Evolutionary conservation across 257 asterid species (phyloP).

Genomic region (Sherardia arvensis): DNA sequence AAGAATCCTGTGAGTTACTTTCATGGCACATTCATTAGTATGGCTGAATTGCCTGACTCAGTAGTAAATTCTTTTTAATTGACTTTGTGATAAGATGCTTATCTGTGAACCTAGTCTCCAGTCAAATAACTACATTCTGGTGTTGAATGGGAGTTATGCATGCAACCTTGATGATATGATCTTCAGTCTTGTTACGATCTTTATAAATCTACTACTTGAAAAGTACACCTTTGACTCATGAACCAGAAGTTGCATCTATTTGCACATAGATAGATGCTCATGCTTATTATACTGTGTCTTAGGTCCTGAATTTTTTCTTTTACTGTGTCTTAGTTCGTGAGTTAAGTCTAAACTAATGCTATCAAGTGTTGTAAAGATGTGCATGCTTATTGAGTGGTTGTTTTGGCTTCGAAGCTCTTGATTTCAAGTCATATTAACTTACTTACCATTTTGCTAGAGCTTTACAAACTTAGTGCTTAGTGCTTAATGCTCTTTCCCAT

Average conservation of each 20-base stretch:
- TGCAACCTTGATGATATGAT: no score
- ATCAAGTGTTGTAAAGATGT: background rate
- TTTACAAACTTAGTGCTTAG: conserved; percentile 9
- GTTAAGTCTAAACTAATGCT: background rate
- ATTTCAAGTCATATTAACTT: background rate
- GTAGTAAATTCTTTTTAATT: background rate
- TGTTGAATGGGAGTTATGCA: no score
- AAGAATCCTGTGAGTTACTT: conserved; percentile 39
- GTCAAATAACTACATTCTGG: background rate
- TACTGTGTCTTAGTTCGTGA: background rate
- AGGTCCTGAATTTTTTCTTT: no score
- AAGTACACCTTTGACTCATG: background rate
- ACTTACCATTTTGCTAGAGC: background rate
- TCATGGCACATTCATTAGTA: conserved; percentile 5
- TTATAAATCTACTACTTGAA: background rate
- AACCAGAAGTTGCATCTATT: background rate
- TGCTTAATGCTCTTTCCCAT: conserved; percentile 16
- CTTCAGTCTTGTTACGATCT: no score
- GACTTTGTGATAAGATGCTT: background rate
- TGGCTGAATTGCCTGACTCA: background rate
- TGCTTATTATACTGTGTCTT: background rate
- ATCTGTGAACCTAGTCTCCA: background rate
- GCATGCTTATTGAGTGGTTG: background rate
- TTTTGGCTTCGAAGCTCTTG: background rate
- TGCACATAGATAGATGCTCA: background rate